Percentiles rank a stretch among this genome's conserved stretches.
phyloP scores from a whole-genome alignment of 495 filamentous ascomycete species.

The Trichocladium uniseriatum region DNA sequence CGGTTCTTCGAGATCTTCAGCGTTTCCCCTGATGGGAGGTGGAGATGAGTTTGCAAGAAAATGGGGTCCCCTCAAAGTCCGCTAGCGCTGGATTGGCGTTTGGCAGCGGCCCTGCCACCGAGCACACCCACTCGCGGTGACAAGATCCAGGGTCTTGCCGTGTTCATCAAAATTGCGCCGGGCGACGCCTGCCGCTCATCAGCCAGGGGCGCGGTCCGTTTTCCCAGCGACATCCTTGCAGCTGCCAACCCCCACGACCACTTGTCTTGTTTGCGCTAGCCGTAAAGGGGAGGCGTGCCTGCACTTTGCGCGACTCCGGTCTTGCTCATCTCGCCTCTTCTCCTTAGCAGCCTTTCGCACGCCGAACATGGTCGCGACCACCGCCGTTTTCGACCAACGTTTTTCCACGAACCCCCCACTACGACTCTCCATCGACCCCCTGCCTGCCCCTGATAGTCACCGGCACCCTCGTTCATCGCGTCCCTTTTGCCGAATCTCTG shows the following conservation, averaged over 20 bases:
- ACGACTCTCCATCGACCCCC: not conserved
- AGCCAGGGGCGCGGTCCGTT: too few relatives aligned
- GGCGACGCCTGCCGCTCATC: not conserved
- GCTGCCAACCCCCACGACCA: not conserved
- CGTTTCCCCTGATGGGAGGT: not conserved
- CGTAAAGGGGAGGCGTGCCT: not conserved
- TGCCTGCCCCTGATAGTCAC: too few relatives aligned
- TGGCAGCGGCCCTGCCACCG: not conserved
- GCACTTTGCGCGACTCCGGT: not conserved
- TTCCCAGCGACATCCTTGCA: too few relatives aligned
- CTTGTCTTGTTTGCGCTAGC: not conserved
- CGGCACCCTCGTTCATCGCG: too few relatives aligned
- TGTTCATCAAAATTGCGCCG: not conserved
- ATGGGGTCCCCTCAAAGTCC: not conserved
- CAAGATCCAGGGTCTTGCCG: not conserved
- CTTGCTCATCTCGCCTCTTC: conserved; percentile 1
- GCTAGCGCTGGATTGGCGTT: not conserved
- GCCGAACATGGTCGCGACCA: not conserved
- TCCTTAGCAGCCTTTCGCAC: not conserved
- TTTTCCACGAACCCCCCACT: not conserved
- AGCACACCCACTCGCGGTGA: not conserved
- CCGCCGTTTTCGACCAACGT: not conserved
- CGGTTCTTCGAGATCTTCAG: not conserved
- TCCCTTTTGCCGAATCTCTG: not conserved
- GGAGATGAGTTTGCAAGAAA: not conserved